Evolutionary conservation across 225 moss, liverwort and hornwort species (phyloP), one percentile per base, ranked within the genome.

Genomic region (Ulota crispa): DNA sequence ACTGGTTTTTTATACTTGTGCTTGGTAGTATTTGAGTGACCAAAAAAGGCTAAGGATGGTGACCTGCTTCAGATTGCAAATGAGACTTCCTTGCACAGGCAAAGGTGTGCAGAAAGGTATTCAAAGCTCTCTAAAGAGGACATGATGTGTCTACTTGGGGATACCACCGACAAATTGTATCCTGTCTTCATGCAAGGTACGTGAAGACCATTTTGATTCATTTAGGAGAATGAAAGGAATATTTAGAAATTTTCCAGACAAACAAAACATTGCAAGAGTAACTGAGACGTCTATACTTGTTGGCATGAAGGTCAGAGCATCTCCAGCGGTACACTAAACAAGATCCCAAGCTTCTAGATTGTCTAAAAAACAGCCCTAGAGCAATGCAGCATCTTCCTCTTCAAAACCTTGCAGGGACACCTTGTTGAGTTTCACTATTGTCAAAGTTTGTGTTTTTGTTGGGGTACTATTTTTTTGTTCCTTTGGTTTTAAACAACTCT

Each of bases 181-280:
- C 96, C 94, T 34, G 78, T 94, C 55, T 96, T 88, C 88, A 94
- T 96, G 94, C 88, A 91, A 81, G 93, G 96, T 96, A 74, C 27
- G 9, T 63, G 34, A 42, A 53, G 60, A 20, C 54, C 53, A 30
- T 11, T 4, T 43, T 57, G 50, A 28, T 23, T n/a, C 54, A 28
- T 23, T 69, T 30, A 23, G 24, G 2, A 41, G 61, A 50, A 39
- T 28, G 30, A 26, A 75, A 50, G n/a, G 26, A 32, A 18, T 41
- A 32, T 32, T 52, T 83, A 60, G 60, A 16, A 66, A 43, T 47
- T 45, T 16, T 21, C 45, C 42, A 28, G 73, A 76, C 54, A 7
- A 75, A 47, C 14, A 30, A 75, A 86, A 50, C 34, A 56, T 21
- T 31, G 7, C 34, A 41, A 30, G 23, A 64, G 16, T 8, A 68